phyloP scores from a whole-genome alignment of 257 asterid genomes.

The Cynanchum wilfordii region DNA sequence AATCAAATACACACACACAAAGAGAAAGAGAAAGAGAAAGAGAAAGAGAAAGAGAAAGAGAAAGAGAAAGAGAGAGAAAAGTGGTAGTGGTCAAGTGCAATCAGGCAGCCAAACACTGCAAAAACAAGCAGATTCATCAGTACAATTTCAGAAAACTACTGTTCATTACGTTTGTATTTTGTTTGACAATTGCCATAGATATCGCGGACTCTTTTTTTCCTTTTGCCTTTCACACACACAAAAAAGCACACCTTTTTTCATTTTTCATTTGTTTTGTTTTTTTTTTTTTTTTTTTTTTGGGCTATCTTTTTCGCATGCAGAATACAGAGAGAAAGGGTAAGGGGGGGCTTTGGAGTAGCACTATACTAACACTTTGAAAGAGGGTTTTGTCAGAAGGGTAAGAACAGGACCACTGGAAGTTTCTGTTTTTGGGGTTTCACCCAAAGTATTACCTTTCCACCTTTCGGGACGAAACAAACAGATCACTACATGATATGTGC shows the following conservation, averaged over 20 bases:
- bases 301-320: background rate
- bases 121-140: constrained; percentile 33
- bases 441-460: constrained; percentile 69
- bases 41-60: background rate
- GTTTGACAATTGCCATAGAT: constrained; percentile 29
- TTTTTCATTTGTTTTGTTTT: no score
- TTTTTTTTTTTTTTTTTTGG: background rate
- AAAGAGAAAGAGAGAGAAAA: background rate
- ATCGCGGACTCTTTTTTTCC: constrained; percentile 17
- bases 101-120: constrained; percentile 28
- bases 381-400: constrained; percentile 54
- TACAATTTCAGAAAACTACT: constrained; percentile 40
- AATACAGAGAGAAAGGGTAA: background rate
- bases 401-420: constrained; percentile 90
- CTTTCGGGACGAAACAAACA: constrained; percentile 64
- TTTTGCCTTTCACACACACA: background rate
- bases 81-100: constrained; percentile 35
- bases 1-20: background rate
- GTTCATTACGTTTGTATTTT: constrained; percentile 29
- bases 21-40: no score
- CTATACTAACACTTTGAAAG: constrained; percentile 52
- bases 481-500: constrained; percentile 42
- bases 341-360: constrained; percentile 29
- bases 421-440: constrained; percentile 94
- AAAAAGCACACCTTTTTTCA: background rate